These are phyloP conservation scores for Tolypocladium ovalisporum DNA, from an alignment of 2,329 filamentous ascomycete genomes.

Conservation along the genomic window DNA sequence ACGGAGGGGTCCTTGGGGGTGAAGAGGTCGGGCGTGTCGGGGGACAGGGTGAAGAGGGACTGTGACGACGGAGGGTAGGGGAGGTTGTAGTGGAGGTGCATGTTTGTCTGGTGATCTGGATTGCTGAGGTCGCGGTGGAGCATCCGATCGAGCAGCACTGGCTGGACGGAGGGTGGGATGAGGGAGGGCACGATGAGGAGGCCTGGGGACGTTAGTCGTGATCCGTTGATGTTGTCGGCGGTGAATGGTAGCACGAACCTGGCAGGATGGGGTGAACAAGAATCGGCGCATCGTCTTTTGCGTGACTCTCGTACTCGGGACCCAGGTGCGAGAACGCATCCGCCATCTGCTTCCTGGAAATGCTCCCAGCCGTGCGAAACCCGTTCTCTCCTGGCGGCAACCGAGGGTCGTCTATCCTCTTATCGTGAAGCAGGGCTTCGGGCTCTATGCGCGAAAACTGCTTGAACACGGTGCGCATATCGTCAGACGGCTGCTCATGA, in stretches of 20 bases:
- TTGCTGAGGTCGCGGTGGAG: conserved; percentile 69
- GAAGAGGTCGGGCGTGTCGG: conserved; percentile 42
- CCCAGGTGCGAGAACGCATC: conserved; percentile 32
- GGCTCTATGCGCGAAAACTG: conserved; percentile 52
- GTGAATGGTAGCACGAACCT: conserved; percentile 35
- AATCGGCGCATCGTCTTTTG: conserved; percentile 32
- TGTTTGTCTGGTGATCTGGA: conserved; percentile 70
- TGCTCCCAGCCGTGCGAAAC: conserved; percentile 33
- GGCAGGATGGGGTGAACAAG: conserved; percentile 57
- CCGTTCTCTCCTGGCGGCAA: conserved; percentile 23
- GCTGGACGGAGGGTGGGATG: conserved; percentile 59
- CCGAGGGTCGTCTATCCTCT: conserved; percentile 45
- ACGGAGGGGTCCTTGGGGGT: conserved; percentile 57
- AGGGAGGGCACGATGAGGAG: conserved; percentile 68
- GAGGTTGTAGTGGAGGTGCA: conserved; percentile 73
- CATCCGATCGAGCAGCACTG: conserved; percentile 57
- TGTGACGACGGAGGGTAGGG: conserved; percentile 40
- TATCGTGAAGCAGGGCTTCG: conserved; percentile 36
- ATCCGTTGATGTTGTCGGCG: too few species aligned
- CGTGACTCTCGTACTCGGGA: conserved; percentile 18
- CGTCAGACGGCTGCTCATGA: conserved; percentile 64
- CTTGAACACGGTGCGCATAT: conserved; percentile 66
- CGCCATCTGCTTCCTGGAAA: conserved; percentile 30
- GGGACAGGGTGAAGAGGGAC: conserved; percentile 45
- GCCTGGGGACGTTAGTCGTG: conserved; percentile 36